Percentiles rank a stretch among this genome's conserved stretches.
Conservation (phyloP, 192 early-diverging fungal genomes). For the Phycomyces blakesleeanus region DNA sequence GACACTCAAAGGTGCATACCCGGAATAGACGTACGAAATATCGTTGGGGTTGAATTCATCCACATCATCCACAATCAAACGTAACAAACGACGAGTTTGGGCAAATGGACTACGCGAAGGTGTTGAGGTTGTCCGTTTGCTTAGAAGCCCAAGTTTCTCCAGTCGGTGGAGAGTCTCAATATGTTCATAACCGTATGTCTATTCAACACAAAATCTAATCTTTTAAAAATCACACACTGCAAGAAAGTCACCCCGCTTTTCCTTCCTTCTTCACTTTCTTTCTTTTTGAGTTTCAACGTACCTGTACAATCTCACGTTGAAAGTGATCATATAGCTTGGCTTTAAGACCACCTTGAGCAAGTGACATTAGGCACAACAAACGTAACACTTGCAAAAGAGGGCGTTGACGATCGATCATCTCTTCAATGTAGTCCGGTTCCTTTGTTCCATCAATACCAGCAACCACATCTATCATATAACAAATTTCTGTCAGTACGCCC, state of each 20-base stretch:
- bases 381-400: conserved; percentile 71
- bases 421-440: conserved; percentile 81
- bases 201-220: background rate
- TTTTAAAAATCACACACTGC: too few species aligned
- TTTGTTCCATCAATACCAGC: conserved; percentile 62
- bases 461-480: conserved; percentile 54
- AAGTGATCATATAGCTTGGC: conserved; percentile 79
- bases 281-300: conserved; percentile 24
- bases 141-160: conserved; percentile 60
- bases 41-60: conserved; percentile 84
- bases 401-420: conserved; percentile 78
- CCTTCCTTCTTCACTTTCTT: too few species aligned
- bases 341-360: conserved; percentile 80
- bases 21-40: conserved; percentile 90
- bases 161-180: conserved; percentile 83
- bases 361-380: conserved; percentile 78
- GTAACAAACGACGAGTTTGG: conserved; percentile 63
- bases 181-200: conserved; percentile 92
- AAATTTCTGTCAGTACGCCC: too few species aligned
- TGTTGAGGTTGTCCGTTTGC: conserved; percentile 38
- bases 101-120: conserved; percentile 48
- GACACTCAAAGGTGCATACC: conserved; percentile 90
- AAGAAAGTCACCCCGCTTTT: too few species aligned
- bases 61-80: conserved; percentile 83
- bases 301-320: conserved; percentile 79